phyloP scores from a whole-genome alignment of 192 early-diverging fungal genomes.

The Funneliformis mosseae region DNA sequence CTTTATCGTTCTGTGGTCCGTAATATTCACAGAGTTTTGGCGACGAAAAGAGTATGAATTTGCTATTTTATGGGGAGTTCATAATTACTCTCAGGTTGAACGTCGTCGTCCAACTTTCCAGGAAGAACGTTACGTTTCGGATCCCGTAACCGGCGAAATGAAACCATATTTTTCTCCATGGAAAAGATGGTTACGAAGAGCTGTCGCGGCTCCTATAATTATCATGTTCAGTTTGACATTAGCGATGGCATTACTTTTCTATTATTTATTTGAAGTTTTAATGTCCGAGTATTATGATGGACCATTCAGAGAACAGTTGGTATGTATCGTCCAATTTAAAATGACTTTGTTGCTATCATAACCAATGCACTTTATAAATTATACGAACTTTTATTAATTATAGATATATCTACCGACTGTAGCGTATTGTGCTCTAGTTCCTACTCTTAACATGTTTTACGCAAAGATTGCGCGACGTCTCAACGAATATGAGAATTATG shows the following conservation, averaged over 20 bases:
- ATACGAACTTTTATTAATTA: conserved; percentile 1
- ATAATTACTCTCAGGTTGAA: conserved; percentile 60
- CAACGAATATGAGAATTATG: conserved; percentile 84
- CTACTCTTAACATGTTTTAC: conserved; percentile 70
- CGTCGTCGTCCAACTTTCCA: conserved; percentile 70
- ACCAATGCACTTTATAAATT: too few relatives aligned
- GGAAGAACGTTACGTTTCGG: conserved; percentile 56
- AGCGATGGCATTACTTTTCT: conserved; percentile 62
- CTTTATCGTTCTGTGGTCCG: conserved; percentile 65
- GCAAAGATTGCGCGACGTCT: conserved; percentile 58
- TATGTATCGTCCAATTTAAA: conserved; percentile 18
- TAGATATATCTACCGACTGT: conserved; percentile 73
- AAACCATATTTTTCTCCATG: conserved; percentile 72
- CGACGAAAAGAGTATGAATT: conserved; percentile 72
- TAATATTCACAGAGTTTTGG: conserved; percentile 82
- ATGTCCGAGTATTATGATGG: conserved; percentile 83
- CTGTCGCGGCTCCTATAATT: conserved; percentile 60
- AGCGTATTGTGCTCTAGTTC: conserved; percentile 74
- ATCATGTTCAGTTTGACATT: conserved; percentile 59
- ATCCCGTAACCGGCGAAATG: conserved; percentile 75
- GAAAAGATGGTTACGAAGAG: conserved; percentile 67
- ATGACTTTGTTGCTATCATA: background rate
- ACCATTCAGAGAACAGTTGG: conserved; percentile 61
- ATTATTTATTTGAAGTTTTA: conserved; percentile 78
- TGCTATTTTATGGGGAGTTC: conserved; percentile 77